phyloP scores from a whole-genome alignment of 228 moss, liverwort and hornwort genomes.

The Sphagnum magellanicum region DNA sequence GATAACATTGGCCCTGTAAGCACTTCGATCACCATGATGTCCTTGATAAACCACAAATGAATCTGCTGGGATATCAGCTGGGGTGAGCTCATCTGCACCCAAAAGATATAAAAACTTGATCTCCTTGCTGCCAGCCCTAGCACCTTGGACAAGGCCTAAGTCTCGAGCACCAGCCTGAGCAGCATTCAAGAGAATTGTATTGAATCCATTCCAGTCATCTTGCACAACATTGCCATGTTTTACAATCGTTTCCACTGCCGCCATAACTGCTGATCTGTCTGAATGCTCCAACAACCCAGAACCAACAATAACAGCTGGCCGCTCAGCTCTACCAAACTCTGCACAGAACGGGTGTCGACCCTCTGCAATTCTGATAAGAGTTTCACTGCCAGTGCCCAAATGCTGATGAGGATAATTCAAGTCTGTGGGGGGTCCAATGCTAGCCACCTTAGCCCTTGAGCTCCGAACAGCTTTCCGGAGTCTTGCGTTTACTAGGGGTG shows the following conservation, averaged over 20 bases:
- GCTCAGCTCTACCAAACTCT: conserved; percentile 62
- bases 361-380: conserved; percentile 65
- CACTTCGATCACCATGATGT: conserved; percentile 92
- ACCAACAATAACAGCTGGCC: conserved; percentile 77
- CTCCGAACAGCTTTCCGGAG: conserved; percentile 78
- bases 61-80: conserved; percentile 64
- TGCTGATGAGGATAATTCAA: conserved; percentile 71
- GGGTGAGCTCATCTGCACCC: conserved; percentile 88
- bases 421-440: conserved; percentile 67
- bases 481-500: conserved; percentile 73
- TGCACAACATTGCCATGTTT: conserved; percentile 54
- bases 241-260: conserved; percentile 66
- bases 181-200: conserved; percentile 82
- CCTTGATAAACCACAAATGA: conserved; percentile 98
- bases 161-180: conserved; percentile 91
- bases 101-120: conserved; percentile 79
- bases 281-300: conserved; percentile 65
- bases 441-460: conserved; percentile 67
- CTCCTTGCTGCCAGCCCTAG: conserved; percentile 59
- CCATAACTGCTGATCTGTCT: conserved; percentile 71
- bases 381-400: conserved; percentile 57
- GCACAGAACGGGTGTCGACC: conserved; percentile 78
- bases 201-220: conserved; percentile 91
- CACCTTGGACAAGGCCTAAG: conserved; percentile 72
- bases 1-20: conserved; percentile 88